These are phyloP conservation scores for Calonectria crousiana DNA, from an alignment of 2,329 filamentous ascomycete species.

Conservation along the genomic window DNA sequence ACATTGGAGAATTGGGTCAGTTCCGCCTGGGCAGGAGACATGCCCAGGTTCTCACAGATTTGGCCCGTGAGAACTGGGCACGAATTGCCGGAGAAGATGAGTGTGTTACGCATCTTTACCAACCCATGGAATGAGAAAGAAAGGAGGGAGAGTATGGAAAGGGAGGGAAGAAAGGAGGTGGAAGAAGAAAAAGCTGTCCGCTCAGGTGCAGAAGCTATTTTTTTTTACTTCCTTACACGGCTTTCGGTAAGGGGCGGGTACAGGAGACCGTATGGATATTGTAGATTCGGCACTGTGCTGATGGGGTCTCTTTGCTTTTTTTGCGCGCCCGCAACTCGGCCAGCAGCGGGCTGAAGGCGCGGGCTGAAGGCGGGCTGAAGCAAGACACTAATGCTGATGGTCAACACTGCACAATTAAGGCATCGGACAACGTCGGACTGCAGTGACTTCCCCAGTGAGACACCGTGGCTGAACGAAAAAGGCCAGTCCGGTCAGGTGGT, in stretches of 20 bases:
- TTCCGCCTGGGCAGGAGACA: conserved; percentile 73
- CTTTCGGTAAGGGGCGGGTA: conserved; percentile 24
- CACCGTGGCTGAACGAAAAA: conserved; percentile 9
- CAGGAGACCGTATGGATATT: conserved; percentile 25
- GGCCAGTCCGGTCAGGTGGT: conserved; percentile 16
- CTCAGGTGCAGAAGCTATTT: conserved; percentile 40
- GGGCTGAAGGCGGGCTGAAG: neutral
- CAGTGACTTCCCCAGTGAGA: neutral
- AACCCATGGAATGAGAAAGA: conserved; percentile 42
- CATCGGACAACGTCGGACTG: neutral
- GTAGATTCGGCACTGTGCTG: neutral
- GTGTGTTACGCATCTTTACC: conserved; percentile 71
- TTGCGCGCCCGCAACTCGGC: conserved; percentile 9
- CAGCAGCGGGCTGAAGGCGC: neutral
- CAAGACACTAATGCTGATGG: neutral
- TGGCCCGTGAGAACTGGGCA: conserved; percentile 74
- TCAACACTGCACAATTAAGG: neutral
- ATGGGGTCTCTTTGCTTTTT: conserved; percentile 9
- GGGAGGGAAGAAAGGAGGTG: conserved; percentile 31
- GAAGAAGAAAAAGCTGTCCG: conserved; percentile 36
- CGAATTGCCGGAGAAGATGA: conserved; percentile 77
- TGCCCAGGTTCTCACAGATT: conserved; percentile 77
- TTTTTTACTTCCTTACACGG: conserved; percentile 31
- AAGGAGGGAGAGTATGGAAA: conserved; percentile 39
- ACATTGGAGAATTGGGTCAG: conserved; percentile 79